phyloP scores from a whole-genome alignment of 768 basidiomycete genomes.

The Leucocoprinus birnbaumii region DNA sequence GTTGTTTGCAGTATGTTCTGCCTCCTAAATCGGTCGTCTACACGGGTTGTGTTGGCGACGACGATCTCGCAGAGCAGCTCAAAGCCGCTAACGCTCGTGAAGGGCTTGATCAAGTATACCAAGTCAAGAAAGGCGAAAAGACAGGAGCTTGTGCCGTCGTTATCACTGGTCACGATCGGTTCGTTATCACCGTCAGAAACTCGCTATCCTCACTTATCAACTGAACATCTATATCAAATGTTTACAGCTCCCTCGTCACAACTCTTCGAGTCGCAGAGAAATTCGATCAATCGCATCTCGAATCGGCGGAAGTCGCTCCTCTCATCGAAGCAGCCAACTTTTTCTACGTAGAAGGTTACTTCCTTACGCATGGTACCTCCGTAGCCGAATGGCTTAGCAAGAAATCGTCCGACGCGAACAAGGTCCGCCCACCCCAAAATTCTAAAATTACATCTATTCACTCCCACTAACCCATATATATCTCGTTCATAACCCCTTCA shows the following conservation, averaged over 20 bases:
- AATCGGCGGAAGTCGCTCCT: conserved; percentile 69
- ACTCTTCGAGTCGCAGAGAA: conserved; percentile 88
- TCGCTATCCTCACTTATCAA: neutral
- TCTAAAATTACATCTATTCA: neutral
- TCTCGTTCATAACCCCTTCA: neutral
- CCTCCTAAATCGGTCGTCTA: conserved; percentile 89
- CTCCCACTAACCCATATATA: neutral
- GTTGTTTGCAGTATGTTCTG: conserved; percentile 71
- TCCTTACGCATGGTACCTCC: conserved; percentile 89
- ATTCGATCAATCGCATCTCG: conserved; percentile 80
- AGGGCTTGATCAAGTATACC: conserved; percentile 85
- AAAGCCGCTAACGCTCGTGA: conserved; percentile 89
- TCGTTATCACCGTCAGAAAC: neutral
- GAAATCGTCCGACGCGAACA: conserved; percentile 70
- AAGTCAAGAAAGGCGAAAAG: conserved; percentile 80
- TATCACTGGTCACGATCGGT: conserved; percentile 92
- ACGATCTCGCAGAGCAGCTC: conserved; percentile 87
- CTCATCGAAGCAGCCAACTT: conserved; percentile 78
- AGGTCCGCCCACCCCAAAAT: conserved; percentile 41
- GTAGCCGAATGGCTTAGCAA: conserved; percentile 72
- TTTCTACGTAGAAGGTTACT: conserved; percentile 96
- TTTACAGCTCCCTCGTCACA: conserved; percentile 82
- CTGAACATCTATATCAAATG: neutral
- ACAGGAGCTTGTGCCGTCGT: conserved; percentile 97
- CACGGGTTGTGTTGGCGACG: conserved; percentile 91